Conservation (phyloP, 805 yeast species). For the Kuraishia piskuri region DNA sequence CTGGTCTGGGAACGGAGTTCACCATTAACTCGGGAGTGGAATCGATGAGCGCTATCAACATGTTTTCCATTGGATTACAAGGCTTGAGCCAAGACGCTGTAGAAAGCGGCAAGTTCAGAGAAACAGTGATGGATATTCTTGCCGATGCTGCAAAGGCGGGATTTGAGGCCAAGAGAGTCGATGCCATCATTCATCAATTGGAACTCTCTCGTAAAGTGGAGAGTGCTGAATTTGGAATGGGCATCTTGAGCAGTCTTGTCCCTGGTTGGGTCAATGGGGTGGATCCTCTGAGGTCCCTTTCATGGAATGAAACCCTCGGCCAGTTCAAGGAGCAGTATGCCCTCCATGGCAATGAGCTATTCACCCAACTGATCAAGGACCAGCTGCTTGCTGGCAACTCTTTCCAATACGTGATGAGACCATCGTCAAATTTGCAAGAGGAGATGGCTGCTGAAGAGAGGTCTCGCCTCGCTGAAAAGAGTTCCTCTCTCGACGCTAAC, state of each 20-base stretch:
- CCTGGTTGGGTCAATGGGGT: conserved; percentile 79
- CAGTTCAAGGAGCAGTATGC: conserved; percentile 56
- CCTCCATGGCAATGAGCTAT: conserved; percentile 42
- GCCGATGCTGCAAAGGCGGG: conserved; percentile 31
- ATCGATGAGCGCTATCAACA: conserved; percentile 62
- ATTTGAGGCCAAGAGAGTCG: conserved; percentile 53
- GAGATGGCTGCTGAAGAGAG: conserved; percentile 48
- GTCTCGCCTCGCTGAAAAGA: conserved; percentile 34
- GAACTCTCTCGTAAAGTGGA: conserved; percentile 81
- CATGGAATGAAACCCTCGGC: conserved; percentile 51
- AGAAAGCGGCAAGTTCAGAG: conserved; percentile 36
- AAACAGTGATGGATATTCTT: conserved; percentile 38
- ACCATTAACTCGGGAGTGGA: conserved; percentile 86
- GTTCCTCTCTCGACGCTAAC: conserved; percentile 34
- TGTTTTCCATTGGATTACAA: conserved; percentile 81
- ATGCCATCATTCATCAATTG: conserved; percentile 81
- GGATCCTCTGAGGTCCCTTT: conserved; percentile 65
- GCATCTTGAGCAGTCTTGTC: conserved; percentile 60
- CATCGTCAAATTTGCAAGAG: conserved; percentile 48
- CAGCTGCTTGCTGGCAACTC: conserved; percentile 43
- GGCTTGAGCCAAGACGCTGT: conserved; percentile 47
- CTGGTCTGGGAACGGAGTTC: conserved; percentile 79
- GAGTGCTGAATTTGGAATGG: conserved; percentile 84
- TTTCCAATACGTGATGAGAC: conserved; percentile 72
- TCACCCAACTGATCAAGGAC: conserved; percentile 49